These are phyloP conservation scores for Acacia crassicarpa DNA, from an alignment of 306 rosid genomes.

Conservation along the genomic window DNA sequence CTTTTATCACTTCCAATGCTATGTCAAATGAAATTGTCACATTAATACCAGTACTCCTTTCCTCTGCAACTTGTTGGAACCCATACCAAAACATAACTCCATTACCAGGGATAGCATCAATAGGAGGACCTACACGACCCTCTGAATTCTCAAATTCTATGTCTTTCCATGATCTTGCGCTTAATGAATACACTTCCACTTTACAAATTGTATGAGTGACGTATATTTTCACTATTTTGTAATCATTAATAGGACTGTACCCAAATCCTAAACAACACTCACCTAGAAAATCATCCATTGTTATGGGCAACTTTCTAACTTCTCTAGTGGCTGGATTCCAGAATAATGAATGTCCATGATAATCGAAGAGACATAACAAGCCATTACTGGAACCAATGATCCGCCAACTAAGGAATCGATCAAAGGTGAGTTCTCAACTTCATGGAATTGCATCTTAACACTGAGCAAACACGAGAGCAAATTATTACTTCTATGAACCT, in stretches of 20 bases:
- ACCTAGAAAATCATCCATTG: background rate
- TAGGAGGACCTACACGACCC: background rate
- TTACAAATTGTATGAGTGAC: background rate
- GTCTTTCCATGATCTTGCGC: background rate
- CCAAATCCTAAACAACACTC: background rate
- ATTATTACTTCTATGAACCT: background rate
- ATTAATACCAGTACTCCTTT: no score
- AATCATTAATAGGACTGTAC: background rate
- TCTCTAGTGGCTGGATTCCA: background rate
- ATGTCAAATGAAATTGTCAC: no score
- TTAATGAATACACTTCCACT: background rate
- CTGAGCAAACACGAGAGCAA: background rate
- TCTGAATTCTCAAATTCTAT: no score
- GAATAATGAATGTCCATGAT: background rate
- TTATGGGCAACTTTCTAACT: background rate
- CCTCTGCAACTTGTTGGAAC: no score
- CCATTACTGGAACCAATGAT: background rate
- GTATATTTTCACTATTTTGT: background rate
- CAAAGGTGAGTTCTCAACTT: background rate
- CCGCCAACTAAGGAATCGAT: background rate
- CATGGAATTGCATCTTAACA: background rate
- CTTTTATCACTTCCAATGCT: no score
- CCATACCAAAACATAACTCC: background rate
- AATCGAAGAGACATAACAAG: background rate
- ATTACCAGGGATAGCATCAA: background rate